A percentile compares a stretch with the other conserved stretches of the same genome.
Evolutionary conservation across 441 rosid genomes (phyloP).

Genomic region (Rhodomyrtus psidioides): DNA sequence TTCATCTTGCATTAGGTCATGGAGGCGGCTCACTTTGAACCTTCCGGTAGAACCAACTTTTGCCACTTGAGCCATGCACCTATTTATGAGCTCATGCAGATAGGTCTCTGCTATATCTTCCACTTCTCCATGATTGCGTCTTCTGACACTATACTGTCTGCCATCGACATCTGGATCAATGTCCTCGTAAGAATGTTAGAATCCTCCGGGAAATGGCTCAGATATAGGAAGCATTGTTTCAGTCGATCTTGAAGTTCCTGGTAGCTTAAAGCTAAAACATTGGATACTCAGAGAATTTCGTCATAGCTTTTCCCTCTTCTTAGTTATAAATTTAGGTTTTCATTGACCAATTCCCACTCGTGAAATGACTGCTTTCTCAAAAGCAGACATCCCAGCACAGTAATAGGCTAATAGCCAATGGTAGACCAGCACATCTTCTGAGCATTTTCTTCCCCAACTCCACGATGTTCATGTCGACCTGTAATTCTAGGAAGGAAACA

Average conservation of each 20-base stretch:
- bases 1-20: constrained; percentile 20
- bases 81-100: constrained; percentile 9
- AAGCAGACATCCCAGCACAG: constrained; percentile 22
- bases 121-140: not conserved
- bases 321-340: not conserved
- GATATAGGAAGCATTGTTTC: constrained; percentile 19
- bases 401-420: constrained; percentile 15
- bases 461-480: not conserved
- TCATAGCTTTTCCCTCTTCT: not conserved
- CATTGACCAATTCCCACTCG: constrained; percentile 10
- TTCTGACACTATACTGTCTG: constrained; percentile 16
- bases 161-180: constrained; percentile 18
- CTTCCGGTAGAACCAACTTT: constrained; percentile 15
- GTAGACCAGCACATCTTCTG: constrained; percentile 17
- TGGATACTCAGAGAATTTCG: not conserved
- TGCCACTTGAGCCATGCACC: constrained; percentile 21
- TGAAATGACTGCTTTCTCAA: not conserved
- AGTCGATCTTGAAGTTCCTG: constrained; percentile 18
- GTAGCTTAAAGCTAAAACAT: constrained; percentile 23
- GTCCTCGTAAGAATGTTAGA: constrained; percentile 8
- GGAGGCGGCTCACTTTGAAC: constrained; percentile 16
- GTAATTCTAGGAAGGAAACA: not conserved
- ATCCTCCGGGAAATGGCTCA: constrained; percentile 19
- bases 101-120: constrained; percentile 11
- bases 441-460: constrained; percentile 17